Conservation (phyloP, 1,284 basidiomycete species). For the Laetiporus sulphureus region DNA sequence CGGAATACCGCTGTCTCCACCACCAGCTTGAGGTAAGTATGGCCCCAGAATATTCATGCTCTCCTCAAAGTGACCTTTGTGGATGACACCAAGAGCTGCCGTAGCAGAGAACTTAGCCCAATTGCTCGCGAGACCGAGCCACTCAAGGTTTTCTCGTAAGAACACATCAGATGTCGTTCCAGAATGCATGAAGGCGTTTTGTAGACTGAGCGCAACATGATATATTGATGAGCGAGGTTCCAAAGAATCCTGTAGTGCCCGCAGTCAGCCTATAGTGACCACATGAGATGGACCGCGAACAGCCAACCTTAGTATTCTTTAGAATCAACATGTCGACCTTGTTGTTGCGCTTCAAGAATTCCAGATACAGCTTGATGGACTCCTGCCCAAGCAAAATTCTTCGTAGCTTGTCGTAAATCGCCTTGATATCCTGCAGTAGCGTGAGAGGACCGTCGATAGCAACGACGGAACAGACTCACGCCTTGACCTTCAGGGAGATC, state of each 20-base stretch:
- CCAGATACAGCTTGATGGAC: slow-evolving; percentile 85
- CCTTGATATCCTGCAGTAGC: slow-evolving; percentile 45
- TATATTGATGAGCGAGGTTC: slow-evolving; percentile 94
- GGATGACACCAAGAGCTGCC: slow-evolving; percentile 91
- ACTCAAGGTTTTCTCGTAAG: slow-evolving; percentile 91
- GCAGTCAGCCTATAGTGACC: background rate
- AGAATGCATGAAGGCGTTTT: slow-evolving; percentile 94
- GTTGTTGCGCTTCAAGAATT: slow-evolving; percentile 92
- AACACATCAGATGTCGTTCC: slow-evolving; percentile 93
- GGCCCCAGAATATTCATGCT: slow-evolving; percentile 91
- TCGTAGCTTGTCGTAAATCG: slow-evolving; percentile 65
- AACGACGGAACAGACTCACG: slow-evolving; percentile 31
- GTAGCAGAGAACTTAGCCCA: slow-evolving; percentile 98
- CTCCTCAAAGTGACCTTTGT: slow-evolving; percentile 92
- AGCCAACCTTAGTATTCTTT: slow-evolving; percentile 78
- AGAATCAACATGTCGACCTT: slow-evolving; percentile 87
- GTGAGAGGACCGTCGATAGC: slow-evolving; percentile 7
- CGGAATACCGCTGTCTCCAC: slow-evolving; percentile 63
- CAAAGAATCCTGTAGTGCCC: slow-evolving; percentile 76
- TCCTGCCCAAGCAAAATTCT: slow-evolving; percentile 85
- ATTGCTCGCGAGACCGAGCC: slow-evolving; percentile 88
- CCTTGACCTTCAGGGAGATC: slow-evolving; percentile 60
- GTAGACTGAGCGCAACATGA: slow-evolving; percentile 90
- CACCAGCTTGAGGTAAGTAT: slow-evolving; percentile 73
- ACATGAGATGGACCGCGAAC: slow-evolving; percentile 3